Conservation (phyloP, 352 stramenopile genomes). For the Globisporangium cylindrosporum region DNA sequence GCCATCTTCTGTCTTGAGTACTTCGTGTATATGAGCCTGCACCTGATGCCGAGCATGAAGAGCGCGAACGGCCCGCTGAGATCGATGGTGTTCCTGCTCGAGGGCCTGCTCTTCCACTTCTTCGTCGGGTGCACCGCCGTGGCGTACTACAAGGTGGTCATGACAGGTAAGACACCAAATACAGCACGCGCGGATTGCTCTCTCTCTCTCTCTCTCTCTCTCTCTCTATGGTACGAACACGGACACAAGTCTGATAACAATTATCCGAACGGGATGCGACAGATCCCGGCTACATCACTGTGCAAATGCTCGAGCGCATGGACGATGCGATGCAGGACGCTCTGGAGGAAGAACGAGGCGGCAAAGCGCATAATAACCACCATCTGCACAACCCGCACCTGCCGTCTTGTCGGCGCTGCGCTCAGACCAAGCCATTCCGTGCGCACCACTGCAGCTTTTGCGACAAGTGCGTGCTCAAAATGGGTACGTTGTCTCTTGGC, state of each 20-base stretch:
- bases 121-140: constrained; percentile 44
- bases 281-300: constrained; percentile 83
- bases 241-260: no score
- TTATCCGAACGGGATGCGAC: not conserved
- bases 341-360: constrained; percentile 42
- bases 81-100: constrained; percentile 27
- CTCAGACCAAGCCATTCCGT: constrained; percentile 72
- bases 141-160: constrained; percentile 71
- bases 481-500: constrained; percentile 42
- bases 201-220: not conserved
- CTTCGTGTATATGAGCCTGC: constrained; percentile 50
- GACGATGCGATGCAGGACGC: constrained; percentile 59
- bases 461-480: constrained; percentile 81
- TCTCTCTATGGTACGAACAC: not conserved
- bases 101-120: constrained; percentile 60
- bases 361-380: constrained; percentile 9
- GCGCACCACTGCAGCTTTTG: constrained; percentile 87
- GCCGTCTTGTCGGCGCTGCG: constrained; percentile 57
- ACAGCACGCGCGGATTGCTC: no score
- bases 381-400: constrained; percentile 11
- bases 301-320: constrained; percentile 52
- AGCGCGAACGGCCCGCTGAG: constrained; percentile 7
- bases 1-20: constrained; percentile 69
- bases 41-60: constrained; percentile 40
- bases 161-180: constrained; percentile 43